Conservation (phyloP, 1,284 basidiomycete species). For the Agaricales sp. region DNA sequence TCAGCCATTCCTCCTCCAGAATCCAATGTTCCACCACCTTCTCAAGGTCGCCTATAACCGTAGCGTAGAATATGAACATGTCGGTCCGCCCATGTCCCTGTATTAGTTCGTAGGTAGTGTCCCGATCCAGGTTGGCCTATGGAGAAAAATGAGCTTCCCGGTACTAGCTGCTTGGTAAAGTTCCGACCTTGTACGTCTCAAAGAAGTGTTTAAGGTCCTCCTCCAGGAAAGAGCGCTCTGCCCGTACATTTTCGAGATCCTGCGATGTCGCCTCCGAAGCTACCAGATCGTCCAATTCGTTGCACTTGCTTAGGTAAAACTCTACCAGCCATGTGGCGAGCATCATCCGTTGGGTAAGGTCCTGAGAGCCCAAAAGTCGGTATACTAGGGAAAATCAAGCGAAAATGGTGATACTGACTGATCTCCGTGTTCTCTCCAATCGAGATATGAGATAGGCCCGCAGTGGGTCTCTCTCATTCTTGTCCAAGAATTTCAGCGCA, state of each 20-base stretch:
- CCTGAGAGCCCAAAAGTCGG: constrained; percentile 33
- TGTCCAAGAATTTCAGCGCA: constrained; percentile 83
- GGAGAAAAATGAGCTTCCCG: constrained; percentile 1
- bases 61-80: constrained; percentile 88
- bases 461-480: constrained; percentile 85
- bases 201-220: constrained; percentile 92
- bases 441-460: constrained; percentile 85
- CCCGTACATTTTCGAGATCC: constrained; percentile 78
- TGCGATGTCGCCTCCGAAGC: constrained; percentile 78
- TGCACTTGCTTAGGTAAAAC: constrained; percentile 94
- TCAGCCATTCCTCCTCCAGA: constrained; percentile 83
- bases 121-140: constrained; percentile 74
- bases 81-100: constrained; percentile 89
- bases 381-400: background rate
- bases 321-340: constrained; percentile 98
- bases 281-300: constrained; percentile 87
- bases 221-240: constrained; percentile 79
- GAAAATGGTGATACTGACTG: constrained; percentile 33
- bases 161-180: constrained; percentile 1
- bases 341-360: constrained; percentile 93
- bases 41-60: constrained; percentile 71
- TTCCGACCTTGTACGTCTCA: constrained; percentile 75
- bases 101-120: constrained; percentile 87
- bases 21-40: constrained; percentile 92
- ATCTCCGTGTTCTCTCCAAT: constrained; percentile 73